phyloP scores from a whole-genome alignment of 768 basidiomycete species.

The Guyanaporus albipodus region DNA sequence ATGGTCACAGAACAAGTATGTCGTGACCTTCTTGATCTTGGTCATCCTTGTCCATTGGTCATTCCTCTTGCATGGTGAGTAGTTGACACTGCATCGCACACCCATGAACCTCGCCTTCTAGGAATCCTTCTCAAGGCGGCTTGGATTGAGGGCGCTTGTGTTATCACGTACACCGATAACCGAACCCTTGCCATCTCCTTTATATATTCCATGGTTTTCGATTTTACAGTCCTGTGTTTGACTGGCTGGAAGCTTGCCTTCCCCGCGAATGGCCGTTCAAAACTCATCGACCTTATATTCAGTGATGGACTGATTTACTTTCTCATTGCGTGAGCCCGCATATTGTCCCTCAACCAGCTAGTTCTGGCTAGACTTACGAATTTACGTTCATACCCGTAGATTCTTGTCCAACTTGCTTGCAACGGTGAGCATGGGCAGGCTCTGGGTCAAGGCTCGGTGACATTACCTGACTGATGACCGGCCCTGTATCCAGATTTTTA shows the following conservation, averaged over 20 bases:
- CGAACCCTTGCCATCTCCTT: conserved; percentile 60
- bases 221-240: conserved; percentile 57
- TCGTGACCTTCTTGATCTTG: conserved; percentile 47
- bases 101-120: conserved; percentile 17
- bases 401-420: conserved; percentile 66
- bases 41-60: conserved; percentile 72
- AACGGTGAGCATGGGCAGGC: conserved; percentile 30
- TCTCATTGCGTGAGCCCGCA: conserved; percentile 54
- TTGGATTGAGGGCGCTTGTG: conserved; percentile 52
- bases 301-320: conserved; percentile 73
- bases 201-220: conserved; percentile 73
- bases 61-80: conserved; percentile 58
- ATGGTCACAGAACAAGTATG: conserved; percentile 56
- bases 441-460: not conserved
- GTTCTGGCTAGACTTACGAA: conserved; percentile 1
- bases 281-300: conserved; percentile 63
- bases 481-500: conserved; percentile 40
- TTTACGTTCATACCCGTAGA: conserved; percentile 36
- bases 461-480: conserved; percentile 1
- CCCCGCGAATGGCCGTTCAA: conserved; percentile 44
- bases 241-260: conserved; percentile 59
- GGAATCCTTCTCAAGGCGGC: conserved; percentile 57
- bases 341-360: not conserved
- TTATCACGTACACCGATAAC: conserved; percentile 57
- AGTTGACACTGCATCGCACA: not conserved